These are phyloP conservation scores for Lyophyllum atratum DNA, from an alignment of 768 basidiomycete species.

Conservation along the genomic window DNA sequence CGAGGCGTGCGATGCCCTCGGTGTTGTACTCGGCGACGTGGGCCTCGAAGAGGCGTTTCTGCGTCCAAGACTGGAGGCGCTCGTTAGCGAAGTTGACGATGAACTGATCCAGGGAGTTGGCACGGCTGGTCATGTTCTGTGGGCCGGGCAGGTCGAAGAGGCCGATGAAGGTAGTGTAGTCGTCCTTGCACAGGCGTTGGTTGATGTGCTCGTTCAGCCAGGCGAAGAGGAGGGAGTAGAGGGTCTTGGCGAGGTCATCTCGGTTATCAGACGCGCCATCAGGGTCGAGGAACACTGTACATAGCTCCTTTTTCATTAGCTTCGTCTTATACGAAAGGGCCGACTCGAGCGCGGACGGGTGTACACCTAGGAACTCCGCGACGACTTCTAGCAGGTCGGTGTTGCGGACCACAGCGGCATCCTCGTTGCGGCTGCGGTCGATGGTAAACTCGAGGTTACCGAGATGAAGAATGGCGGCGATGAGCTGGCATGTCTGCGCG, in stretches of 20 bases:
- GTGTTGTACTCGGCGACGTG: slow-evolving; percentile 81
- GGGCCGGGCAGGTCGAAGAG: slow-evolving; percentile 93
- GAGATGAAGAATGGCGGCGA: slow-evolving; percentile 95
- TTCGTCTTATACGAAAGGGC: slow-evolving; percentile 90
- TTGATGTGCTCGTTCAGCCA: slow-evolving; percentile 98
- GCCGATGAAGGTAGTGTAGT: slow-evolving; percentile 90
- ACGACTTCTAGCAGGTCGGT: slow-evolving; percentile 79
- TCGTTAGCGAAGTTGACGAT: slow-evolving; percentile 97
- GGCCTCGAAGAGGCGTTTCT: slow-evolving; percentile 77
- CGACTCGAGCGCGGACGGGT: slow-evolving; percentile 68
- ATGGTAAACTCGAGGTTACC: slow-evolving; percentile 93
- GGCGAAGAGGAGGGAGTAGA: slow-evolving; percentile 92
- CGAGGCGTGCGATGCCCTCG: slow-evolving; percentile 74
- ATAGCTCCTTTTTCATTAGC: slow-evolving; percentile 94
- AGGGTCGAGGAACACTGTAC: slow-evolving; percentile 93
- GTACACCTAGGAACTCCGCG: slow-evolving; percentile 89
- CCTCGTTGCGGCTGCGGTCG: slow-evolving; percentile 83
- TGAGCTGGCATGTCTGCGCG: slow-evolving; percentile 91
- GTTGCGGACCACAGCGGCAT: slow-evolving; percentile 91
- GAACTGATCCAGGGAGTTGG: slow-evolving; percentile 95
- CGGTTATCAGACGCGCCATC: slow-evolving; percentile 92
- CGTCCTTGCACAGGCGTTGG: slow-evolving; percentile 90
- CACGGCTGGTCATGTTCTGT: slow-evolving; percentile 83
- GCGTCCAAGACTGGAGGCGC: slow-evolving; percentile 80
- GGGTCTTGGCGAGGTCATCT: slow-evolving; percentile 90